Percentiles rank a stretch among this genome's conserved stretches.
phyloP scores from a whole-genome alignment of 768 basidiomycete genomes.

The Lentinus brumalis region DNA sequence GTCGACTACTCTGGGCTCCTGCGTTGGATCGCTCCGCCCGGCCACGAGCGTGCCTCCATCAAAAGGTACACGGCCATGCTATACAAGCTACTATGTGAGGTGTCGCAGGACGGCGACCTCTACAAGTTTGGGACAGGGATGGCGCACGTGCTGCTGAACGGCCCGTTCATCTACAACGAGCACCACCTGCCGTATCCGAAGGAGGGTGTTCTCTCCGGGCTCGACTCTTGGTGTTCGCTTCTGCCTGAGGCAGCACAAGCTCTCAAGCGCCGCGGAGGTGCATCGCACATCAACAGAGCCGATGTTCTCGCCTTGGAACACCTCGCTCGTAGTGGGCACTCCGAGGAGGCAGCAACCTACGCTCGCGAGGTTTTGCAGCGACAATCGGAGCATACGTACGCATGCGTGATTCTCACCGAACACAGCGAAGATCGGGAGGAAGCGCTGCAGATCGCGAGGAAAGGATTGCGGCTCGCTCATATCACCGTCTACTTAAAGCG shows the following conservation, averaged over 20 bases:
- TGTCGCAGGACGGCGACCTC: not conserved
- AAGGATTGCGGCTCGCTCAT: too few species aligned
- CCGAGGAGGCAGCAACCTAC: too few species aligned
- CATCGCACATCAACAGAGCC: not conserved
- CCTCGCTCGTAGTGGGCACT: not conserved
- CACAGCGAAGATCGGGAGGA: too few species aligned
- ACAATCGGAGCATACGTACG: too few species aligned
- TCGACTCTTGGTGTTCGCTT: not conserved
- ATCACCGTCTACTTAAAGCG: too few species aligned
- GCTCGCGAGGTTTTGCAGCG: too few species aligned
- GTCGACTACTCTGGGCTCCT: not conserved
- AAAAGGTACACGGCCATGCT: not conserved
- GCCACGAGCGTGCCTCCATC: not conserved
- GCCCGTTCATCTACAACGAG: not conserved
- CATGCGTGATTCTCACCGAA: too few species aligned
- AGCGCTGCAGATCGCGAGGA: too few species aligned
- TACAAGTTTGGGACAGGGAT: not conserved
- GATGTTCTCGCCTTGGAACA: not conserved
- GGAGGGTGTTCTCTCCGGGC: not conserved
- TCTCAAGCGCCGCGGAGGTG: not conserved
- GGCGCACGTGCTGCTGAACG: not conserved
- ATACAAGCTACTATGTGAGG: not conserved
- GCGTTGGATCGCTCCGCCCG: not conserved
- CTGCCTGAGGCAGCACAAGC: not conserved
- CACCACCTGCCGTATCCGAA: not conserved